Evolutionary conservation across 352 stramenopile genomes (phyloP), one percentile per base, ranked within the genome.

Genomic region (Plasmopara viticola): DNA sequence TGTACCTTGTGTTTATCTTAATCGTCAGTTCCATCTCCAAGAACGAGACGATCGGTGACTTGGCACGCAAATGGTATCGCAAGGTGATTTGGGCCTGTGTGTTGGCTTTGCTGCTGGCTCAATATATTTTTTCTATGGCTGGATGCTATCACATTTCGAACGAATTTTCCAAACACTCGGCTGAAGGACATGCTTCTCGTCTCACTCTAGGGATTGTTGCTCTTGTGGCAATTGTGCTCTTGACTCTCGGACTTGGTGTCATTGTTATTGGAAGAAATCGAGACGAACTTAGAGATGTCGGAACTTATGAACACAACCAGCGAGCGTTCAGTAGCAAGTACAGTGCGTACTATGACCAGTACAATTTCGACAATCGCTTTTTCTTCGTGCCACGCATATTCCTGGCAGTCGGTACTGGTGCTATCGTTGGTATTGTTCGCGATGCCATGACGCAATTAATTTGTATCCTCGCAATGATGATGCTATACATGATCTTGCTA

Each of bases 331-430:
- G 76, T 20, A 69, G 59, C 55, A 90, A 88, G 68, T 95, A 93
- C 68, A 79, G 84, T 46, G 71, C 77, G 14, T 91, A 90, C 69
- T 95, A 93, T 47, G 83, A 92, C 50, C 82, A 93, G 72, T 93
- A 90, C 74, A 93, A 91, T 63, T 90, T 89, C 31, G 77, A 90
- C 56, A 93, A 95, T 56, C 82, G 84, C 14, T 93, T 86, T 58
- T 95, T 95, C 60, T 95, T 95, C 53, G 68, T 93, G 18, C 78
- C 77, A 6, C 72, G 82, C 0, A 90, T 90, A 51, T 39, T 90
- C 34, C 59, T 93, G 15, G 77, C 84, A 2, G 62, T 93, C 0
- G 44, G 58, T n/a, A 91, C 81, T 0, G 84, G 84, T 34, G 70
- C 72, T 14, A 62, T 93, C 14, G 80, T 94, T 17, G 84, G 84